Evolutionary conservation across 176 grass and related monocot genomes (phyloP), one percentile per base, ranked within the genome.

Genomic region (Aechmea fasciata): DNA sequence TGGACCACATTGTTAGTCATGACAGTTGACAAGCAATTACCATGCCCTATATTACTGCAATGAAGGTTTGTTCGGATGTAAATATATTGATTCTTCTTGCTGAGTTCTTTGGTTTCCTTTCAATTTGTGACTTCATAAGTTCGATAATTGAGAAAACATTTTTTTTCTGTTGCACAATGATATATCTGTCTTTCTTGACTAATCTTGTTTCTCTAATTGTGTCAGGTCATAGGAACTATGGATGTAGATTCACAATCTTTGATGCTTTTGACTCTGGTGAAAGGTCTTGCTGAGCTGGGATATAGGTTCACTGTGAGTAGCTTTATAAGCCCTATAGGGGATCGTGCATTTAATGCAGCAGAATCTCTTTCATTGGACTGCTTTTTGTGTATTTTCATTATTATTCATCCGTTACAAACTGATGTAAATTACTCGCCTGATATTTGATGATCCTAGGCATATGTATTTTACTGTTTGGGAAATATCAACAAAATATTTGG

Each of bases 191-290:
- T n/a, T 47, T 17, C 53, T 51, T 15, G 12, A 25, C 66, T n/a
- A 69, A 47, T 19, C 10, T 74, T 47, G 47, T 19, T 47, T 65
- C 4, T 73, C 64, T 75, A 29, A 57, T 65, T 79, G 26, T 81
- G 86, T 85, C 74, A 97, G 94, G 84, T 90, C 72, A 73, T 87
- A 75, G 77, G 77, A 77, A 87, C 41, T 66, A 77, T 75, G 82
- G 68, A 77, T 71, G 71, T 78, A 50, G 82, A 92, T 73, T 68
- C 86, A 69, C 74, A 85, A 73, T 79, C 84, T 50, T 66, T 97
- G 69, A 85, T 97, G 94, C 84, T 97, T 65, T 68, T 91, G 29
- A 92, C 89, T 77, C 49, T 92, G 69, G 79, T 82, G 23, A 90
- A 83, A 68, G 73, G 79, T 63, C 84, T 97, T 52, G 71, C 50